A percentile compares a stretch with the other conserved stretches of the same genome.
Evolutionary conservation across 2,329 filamentous ascomycete species (phyloP).

Genomic region (Colletotrichum tofieldiae): DNA sequence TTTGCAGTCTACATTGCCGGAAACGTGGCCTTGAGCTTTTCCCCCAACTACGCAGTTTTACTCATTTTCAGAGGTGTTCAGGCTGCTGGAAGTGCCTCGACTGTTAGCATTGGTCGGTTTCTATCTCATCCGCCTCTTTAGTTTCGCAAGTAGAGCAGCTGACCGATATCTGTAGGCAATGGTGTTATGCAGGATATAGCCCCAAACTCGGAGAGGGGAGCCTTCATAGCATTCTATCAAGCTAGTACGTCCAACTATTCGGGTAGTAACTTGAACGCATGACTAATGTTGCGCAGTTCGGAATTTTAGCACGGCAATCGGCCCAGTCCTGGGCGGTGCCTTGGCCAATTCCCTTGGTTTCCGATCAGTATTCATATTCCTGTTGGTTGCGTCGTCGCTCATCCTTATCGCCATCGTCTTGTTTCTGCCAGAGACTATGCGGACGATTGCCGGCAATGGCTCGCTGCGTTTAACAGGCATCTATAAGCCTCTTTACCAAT

Average conservation of each 20-base stretch:
- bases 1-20: constrained; percentile 63
- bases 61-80: constrained; percentile 64
- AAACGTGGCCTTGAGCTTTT: constrained; percentile 62
- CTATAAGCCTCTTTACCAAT: constrained; percentile 47
- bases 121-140: background rate
- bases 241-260: constrained; percentile 46
- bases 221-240: constrained; percentile 52
- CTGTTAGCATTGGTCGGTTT: constrained; percentile 60
- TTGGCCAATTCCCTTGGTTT: constrained; percentile 46
- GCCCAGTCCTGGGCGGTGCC: constrained; percentile 52
- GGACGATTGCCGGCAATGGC: constrained; percentile 50
- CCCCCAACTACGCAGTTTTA: constrained; percentile 58
- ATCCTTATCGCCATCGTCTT: constrained; percentile 45
- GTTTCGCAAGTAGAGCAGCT: background rate
- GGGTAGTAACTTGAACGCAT: background rate
- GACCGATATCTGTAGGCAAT: constrained; percentile 32
- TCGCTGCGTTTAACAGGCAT: constrained; percentile 46
- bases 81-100: constrained; percentile 63
- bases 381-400: constrained; percentile 24
- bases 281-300: constrained; percentile 42
- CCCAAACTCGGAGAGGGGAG: constrained; percentile 49
- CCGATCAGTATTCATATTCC: constrained; percentile 42
- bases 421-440: constrained; percentile 50
- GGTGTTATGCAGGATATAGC: constrained; percentile 54
- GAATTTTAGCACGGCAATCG: constrained; percentile 51